Percentiles rank a stretch among this genome's conserved stretches.
Evolutionary conservation across 306 rosid species (phyloP).

Genomic region (Quercus berberidifolia): DNA sequence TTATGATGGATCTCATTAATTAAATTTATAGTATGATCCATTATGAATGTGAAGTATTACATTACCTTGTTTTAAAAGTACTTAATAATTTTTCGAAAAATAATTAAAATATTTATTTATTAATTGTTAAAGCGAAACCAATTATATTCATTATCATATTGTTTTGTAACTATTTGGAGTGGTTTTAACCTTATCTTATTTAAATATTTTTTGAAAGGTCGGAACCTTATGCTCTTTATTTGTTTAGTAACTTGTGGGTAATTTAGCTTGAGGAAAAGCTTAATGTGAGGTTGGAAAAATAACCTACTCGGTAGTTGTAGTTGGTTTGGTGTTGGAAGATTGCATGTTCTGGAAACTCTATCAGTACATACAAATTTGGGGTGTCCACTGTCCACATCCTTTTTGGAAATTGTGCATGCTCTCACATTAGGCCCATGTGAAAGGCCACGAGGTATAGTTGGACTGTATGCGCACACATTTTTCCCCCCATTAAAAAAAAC

Average conservation of each 20-base stretch:
- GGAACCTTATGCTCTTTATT: slow-evolving; percentile 17
- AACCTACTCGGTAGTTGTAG: slow-evolving; percentile 18
- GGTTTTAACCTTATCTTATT: background rate
- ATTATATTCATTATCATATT: no score
- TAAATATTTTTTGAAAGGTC: slow-evolving; percentile 23
- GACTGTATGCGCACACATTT: slow-evolving; percentile 20
- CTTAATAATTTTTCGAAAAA: no score
- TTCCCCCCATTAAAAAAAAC: no score
- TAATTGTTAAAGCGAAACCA: no score
- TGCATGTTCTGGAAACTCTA: slow-evolving; percentile 42
- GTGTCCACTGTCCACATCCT: slow-evolving; percentile 52
- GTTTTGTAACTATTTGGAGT: no score
- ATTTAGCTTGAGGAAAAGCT: background rate
- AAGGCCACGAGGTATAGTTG: slow-evolving; percentile 15
- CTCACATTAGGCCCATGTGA: slow-evolving; percentile 38
- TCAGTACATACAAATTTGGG: slow-evolving; percentile 19
- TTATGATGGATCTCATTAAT: no score
- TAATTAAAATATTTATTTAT: no score
- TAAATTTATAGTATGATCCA: no score
- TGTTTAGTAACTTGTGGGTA: background rate
- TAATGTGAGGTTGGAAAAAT: slow-evolving; percentile 9
- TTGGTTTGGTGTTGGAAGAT: slow-evolving; percentile 26
- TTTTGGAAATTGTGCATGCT: slow-evolving; percentile 45
- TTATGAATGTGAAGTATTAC: no score
- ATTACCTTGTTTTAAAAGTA: no score